Conservation (phyloP, 495 filamentous ascomycete genomes). For the Penicillium samsonianum region DNA sequence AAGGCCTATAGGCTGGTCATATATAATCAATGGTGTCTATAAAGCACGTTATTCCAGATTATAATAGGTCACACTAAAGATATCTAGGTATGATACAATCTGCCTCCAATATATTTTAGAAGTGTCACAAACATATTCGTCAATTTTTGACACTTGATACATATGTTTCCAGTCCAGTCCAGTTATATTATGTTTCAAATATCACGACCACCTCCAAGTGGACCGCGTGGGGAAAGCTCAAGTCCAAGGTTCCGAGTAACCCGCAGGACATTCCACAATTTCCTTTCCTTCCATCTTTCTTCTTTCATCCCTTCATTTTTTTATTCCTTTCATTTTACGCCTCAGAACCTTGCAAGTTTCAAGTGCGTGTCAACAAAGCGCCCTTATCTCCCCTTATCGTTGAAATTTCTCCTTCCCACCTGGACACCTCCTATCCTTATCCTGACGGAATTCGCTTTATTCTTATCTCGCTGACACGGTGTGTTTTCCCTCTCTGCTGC, state of each 20-base stretch:
- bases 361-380: conserved; percentile 6
- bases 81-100: too few relatives aligned
- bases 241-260: conserved; percentile 27
- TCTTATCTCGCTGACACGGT: conserved; percentile 6
- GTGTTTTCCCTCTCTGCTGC: not conserved
- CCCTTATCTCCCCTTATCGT: conserved; percentile 15
- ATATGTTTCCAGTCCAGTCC: not conserved
- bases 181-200: not conserved
- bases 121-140: too few relatives aligned
- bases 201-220: conserved; percentile 1
- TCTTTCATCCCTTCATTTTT: not conserved
- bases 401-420: conserved; percentile 9
- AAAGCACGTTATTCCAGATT: not conserved
- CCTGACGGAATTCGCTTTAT: conserved; percentile 2
- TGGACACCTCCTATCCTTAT: conserved; percentile 13
- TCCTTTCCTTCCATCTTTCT: not conserved
- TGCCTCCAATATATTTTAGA: too few relatives aligned
- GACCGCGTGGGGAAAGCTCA: conserved; percentile 27
- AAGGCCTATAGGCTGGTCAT: conserved; percentile 1
- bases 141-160: too few relatives aligned
- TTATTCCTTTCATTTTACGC: not conserved
- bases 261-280: conserved; percentile 18
- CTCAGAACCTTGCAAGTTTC: not conserved
- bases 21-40: conserved; percentile 16
- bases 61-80: not conserved